Base-by-base conservation (phyloP, 345 rosid species). In the Diplotaxis tenuifolia region DNA sequence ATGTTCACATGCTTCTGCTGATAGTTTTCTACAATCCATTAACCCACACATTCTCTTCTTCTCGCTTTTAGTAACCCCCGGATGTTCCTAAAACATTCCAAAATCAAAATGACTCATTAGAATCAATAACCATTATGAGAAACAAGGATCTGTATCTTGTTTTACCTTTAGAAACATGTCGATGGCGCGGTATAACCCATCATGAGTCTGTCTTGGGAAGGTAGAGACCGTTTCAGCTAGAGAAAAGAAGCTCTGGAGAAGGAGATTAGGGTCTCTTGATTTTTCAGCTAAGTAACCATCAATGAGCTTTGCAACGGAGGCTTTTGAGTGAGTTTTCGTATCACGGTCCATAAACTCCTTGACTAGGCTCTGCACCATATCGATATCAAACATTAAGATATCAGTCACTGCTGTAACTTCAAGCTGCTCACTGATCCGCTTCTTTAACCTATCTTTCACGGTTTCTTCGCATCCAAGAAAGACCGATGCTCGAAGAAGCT, bases 1-100 rank as follows among this genome's bases (percentile, higher is more conserved):
- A 25, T 90, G 96, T 68, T 81, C 87, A 75, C 93, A 85, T 4
- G 93, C 96, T 16, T 83, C 93, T 0, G 80, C 78, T 7, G 98
- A 93, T 20, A 93, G 77, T 79, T 90, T 93, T 74, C 84, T 79
- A 75, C 96, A 90, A 71, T 93, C 89, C 88, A 93, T 80, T 63
- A 93, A 59, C 61, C 83, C 79, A 75, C 98, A 93, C 27, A 90
- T 66, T 60, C 82, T 81, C 84, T 90, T 90, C 80, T 82, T 87
- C 74, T 93, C 98, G 34, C 82, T 81, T 79, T 89, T 87, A 67
- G 79, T 76, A 52, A 83, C 71, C 58, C 80, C 85, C 0, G 86
- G 73, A 78, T 89, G 90, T 61, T 84, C 88, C 92, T 87, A 80
- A 53, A 68, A 18, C 7, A 2, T 19, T 2, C 16, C 45, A 19